Conservation (phyloP, 192 early-diverging fungal genomes). For the Podila epigama region DNA sequence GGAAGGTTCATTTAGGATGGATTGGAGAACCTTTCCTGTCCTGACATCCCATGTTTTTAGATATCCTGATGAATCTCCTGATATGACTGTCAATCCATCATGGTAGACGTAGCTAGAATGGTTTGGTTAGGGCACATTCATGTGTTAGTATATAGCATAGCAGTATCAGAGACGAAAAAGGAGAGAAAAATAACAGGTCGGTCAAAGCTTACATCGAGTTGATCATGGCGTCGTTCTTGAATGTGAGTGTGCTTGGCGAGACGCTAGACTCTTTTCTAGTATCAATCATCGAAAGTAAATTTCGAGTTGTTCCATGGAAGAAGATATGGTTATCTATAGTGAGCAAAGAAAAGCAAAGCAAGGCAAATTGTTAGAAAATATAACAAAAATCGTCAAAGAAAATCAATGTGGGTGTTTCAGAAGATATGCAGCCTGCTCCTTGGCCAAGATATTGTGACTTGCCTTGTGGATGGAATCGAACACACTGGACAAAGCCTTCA, state of each 20-base stretch:
- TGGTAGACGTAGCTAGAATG: conserved; percentile 63
- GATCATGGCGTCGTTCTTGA: conserved; percentile 81
- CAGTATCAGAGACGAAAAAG: not conserved
- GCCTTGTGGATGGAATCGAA: conserved; percentile 77
- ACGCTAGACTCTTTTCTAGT: conserved; percentile 48
- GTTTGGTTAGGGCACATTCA: not conserved
- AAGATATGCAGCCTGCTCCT: too few relatives aligned
- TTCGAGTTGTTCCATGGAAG: conserved; percentile 80
- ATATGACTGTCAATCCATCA: conserved; percentile 75
- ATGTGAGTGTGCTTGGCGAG: conserved; percentile 23
- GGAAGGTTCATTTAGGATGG: conserved; percentile 67
- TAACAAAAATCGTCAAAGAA: too few relatives aligned
- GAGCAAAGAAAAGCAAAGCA: not conserved
- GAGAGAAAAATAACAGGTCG: not conserved
- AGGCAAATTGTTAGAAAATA: not conserved
- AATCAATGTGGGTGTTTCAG: too few relatives aligned
- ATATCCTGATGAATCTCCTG: conserved; percentile 87
- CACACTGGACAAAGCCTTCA: conserved; percentile 89
- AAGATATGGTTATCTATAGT: conserved; percentile 76
- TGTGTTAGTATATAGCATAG: not conserved
- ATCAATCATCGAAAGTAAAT: conserved; percentile 73
- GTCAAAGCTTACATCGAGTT: conserved; percentile 65
- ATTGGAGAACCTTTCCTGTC: conserved; percentile 56
- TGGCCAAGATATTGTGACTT: too few relatives aligned
- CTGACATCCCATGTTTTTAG: conserved; percentile 95